These are phyloP conservation scores for Penicillium sp. DNA, from an alignment of 2,329 filamentous ascomycete genomes.

Conservation along the genomic window DNA sequence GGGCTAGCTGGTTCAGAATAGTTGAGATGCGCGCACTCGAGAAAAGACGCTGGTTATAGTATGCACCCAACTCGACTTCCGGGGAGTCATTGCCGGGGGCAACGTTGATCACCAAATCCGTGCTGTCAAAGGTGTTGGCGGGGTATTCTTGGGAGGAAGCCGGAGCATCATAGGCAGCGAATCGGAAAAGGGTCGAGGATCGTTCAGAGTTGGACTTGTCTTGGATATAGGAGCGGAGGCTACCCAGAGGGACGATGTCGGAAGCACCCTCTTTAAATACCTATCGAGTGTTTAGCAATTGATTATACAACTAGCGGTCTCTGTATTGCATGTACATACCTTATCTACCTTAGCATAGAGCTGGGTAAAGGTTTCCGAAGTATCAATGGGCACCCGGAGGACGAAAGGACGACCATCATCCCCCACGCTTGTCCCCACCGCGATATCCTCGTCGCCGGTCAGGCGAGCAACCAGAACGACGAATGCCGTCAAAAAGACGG, in stretches of 20 bases:
- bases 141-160: conserved; percentile 40
- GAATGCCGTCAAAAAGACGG: conserved; percentile 43
- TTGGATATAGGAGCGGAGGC: conserved; percentile 40
- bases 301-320: neutral
- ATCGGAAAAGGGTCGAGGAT: conserved; percentile 44
- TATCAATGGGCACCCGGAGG: conserved; percentile 40
- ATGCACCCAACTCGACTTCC: conserved; percentile 36
- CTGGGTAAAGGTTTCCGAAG: conserved; percentile 40
- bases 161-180: conserved; percentile 46
- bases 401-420: conserved; percentile 46
- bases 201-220: conserved; percentile 38
- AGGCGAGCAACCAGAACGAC: conserved; percentile 44
- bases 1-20: conserved; percentile 42
- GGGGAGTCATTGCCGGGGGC: conserved; percentile 23
- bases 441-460: conserved; percentile 49
- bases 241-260: conserved; percentile 42
- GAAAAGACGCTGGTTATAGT: conserved; percentile 46
- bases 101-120: conserved; percentile 41
- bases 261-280: conserved; percentile 39
- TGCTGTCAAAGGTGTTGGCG: conserved; percentile 43
- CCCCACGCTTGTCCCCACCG: conserved; percentile 42
- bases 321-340: conserved; percentile 21
- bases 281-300: conserved; percentile 22
- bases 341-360: conserved; percentile 40
- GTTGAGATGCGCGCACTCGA: conserved; percentile 44